Base-by-base conservation (phyloP, 164 flowering plant species). In the Hamamelis virginiana region DNA sequence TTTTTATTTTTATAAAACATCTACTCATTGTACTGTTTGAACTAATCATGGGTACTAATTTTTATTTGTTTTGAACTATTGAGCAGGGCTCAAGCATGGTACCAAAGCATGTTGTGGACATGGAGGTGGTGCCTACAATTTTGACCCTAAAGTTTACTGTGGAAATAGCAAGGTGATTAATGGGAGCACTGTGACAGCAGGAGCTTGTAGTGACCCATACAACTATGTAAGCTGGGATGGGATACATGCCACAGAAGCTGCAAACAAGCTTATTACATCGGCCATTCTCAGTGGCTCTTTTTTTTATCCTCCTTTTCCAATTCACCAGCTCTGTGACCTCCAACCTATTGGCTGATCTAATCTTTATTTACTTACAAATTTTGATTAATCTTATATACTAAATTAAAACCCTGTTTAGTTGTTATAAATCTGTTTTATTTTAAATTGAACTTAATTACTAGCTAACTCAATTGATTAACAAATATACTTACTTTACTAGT, bases 161-260 rank as follows among this genome's bases (percentile, higher is more conserved):
- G 97, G 97, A 44, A 86, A 74, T 22, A 86, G 65, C 19, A 91
- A 78, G 71, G 69, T 62, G 27, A 77, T 88, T 0, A 70, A 85
- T 64, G 92, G 92, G 8, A 77, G 62, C 6, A 76, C 1, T 13
- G 67, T 80, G 11, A 83, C 86, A 47, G 91, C 92, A 43, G 25
- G 66, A 65, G 89, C 91, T 38, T 90, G 97, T 70, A 52, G 52
- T 25, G 91, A 90, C 55, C 97, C 97, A 0, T 8, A 81, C n/a
- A 85, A 88, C 64, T 91, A 89, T 76, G 91, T 88, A 5, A 94
- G 97, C 72, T 95, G 97, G 97, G 98, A 95, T 81, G 98, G 98
- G 9, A 80, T 89, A 12, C 98, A 95, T 79, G 75, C 88, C 58
- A 87, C 97, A 10, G 98, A 94, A 69, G 97, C 89, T 57, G 97